These are phyloP conservation scores for Arachis monticola DNA, from an alignment of 331 rosid species.

Conservation along the genomic window DNA sequence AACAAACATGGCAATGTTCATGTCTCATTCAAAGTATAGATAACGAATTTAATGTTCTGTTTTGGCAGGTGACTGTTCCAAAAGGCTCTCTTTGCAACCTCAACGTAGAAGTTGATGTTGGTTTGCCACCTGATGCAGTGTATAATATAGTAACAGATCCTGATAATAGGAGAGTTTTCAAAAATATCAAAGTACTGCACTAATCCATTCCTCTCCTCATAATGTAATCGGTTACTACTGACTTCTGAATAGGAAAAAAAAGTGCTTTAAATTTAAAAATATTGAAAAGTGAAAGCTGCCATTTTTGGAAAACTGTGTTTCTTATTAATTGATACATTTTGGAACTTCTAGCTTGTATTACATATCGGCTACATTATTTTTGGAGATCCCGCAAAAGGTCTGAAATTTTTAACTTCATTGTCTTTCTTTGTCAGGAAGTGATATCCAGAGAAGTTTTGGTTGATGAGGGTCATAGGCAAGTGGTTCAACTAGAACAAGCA, in stretches of 20 bases:
- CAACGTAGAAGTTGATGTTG: constrained; percentile 74
- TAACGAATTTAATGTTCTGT: constrained; percentile 10
- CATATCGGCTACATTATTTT: constrained; percentile 20
- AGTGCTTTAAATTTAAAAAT: neutral
- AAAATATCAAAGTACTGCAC: constrained; percentile 74
- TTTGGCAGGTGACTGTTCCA: constrained; percentile 84
- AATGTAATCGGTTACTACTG: constrained; percentile 8
- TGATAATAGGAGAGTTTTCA: constrained; percentile 91
- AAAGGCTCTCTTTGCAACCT: constrained; percentile 95
- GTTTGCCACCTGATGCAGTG: constrained; percentile 96
- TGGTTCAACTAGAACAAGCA: constrained; percentile 94
- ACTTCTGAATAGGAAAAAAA: neutral
- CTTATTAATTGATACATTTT: neutral
- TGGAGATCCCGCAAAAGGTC: constrained; percentile 27
- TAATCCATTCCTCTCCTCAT: constrained; percentile 19
- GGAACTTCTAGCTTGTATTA: neutral
- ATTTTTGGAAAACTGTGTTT: constrained; percentile 6
- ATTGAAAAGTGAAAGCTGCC: neutral
- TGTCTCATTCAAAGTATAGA: constrained; percentile 3
- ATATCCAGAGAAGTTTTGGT: constrained; percentile 81
- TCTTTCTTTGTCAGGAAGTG: constrained; percentile 75
- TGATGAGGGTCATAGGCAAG: constrained; percentile 93
- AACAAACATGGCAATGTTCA: constrained; percentile 3
- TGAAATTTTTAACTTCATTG: constrained; percentile 25
- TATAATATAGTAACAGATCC: constrained; percentile 90